Conservation (phyloP, 1,284 basidiomycete genomes). For the Stygiomarasmius scandens region DNA sequence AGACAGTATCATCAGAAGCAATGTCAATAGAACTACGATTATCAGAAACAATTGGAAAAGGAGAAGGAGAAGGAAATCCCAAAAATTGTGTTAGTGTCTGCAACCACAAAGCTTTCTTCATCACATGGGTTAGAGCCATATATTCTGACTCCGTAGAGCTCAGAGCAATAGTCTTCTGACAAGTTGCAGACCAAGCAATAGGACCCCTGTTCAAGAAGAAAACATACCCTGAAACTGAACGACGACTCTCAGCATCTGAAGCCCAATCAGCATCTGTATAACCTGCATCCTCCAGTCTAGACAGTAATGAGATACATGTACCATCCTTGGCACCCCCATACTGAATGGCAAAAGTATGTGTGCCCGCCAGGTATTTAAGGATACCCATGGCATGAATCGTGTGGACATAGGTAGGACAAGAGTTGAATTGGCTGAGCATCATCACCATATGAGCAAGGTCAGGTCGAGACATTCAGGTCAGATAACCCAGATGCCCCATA, state of each 20-base stretch:
- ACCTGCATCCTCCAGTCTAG: neutral
- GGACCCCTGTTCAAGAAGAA: constrained; percentile 22
- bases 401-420: neutral
- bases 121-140: constrained; percentile 13
- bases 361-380: constrained; percentile 4
- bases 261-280: constrained; percentile 21
- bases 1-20: no score
- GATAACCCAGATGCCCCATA: no score
- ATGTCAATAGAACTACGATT: neutral
- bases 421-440: constrained; percentile 6
- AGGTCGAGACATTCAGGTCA: no score
- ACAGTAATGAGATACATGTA: neutral
- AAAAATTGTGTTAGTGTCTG: no score
- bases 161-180: constrained; percentile 18
- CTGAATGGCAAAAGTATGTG: neutral
- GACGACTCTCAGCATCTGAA: constrained; percentile 10
- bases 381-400: constrained; percentile 1
- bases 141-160: constrained; percentile 31
- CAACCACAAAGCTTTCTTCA: neutral
- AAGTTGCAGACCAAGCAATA: constrained; percentile 21
- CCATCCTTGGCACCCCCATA: constrained; percentile 12
- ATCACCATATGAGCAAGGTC: constrained; percentile 6
- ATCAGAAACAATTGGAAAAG: constrained; percentile 10
- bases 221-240: constrained; percentile 19
- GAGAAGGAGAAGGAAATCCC: neutral